These are phyloP conservation scores for Cladorrhinum sp. DNA, from an alignment of 2,329 filamentous ascomycete species.

Conservation along the genomic window DNA sequence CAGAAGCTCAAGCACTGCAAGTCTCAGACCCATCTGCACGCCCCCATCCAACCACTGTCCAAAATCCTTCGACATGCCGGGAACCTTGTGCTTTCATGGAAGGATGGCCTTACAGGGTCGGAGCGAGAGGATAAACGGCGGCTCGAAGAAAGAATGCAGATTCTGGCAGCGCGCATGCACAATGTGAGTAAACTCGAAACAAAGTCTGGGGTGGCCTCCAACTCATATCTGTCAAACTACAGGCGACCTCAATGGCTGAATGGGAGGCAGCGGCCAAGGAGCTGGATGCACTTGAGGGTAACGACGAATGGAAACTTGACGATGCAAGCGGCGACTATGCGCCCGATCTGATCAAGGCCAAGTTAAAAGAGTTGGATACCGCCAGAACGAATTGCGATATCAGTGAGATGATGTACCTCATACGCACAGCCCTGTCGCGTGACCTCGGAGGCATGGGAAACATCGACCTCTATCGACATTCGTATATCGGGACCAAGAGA, in stretches of 20 bases:
- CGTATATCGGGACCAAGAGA: slow-evolving; percentile 80
- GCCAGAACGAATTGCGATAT: slow-evolving; percentile 71
- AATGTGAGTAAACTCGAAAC: slow-evolving; percentile 53
- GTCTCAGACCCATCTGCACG: slow-evolving; percentile 11
- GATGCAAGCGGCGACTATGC: slow-evolving; percentile 65
- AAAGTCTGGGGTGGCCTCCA: not conserved
- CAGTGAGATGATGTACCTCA: slow-evolving; percentile 71
- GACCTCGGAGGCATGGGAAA: slow-evolving; percentile 86
- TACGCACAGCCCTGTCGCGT: slow-evolving; percentile 76
- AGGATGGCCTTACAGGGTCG: slow-evolving; percentile 51
- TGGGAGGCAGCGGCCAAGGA: slow-evolving; percentile 75
- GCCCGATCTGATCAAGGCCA: slow-evolving; percentile 62
- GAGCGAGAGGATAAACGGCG: slow-evolving; percentile 47
- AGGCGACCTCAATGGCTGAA: slow-evolving; percentile 67
- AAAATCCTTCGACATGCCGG: slow-evolving; percentile 35
- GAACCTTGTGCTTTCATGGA: slow-evolving; percentile 44
- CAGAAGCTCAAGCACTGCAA: slow-evolving; percentile 9
- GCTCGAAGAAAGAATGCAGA: slow-evolving; percentile 58
- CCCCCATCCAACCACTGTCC: slow-evolving; percentile 20
- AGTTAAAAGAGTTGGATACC: slow-evolving; percentile 71
- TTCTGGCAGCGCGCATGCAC: slow-evolving; percentile 62
- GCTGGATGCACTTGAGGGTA: slow-evolving; percentile 75
- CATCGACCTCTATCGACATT: slow-evolving; percentile 76
- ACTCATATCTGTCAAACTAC: slow-evolving; percentile 19
- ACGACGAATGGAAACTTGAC: slow-evolving; percentile 76